phyloP scores from a whole-genome alignment of 352 stramenopile genomes.

The Globisporangium heterothallicum region DNA sequence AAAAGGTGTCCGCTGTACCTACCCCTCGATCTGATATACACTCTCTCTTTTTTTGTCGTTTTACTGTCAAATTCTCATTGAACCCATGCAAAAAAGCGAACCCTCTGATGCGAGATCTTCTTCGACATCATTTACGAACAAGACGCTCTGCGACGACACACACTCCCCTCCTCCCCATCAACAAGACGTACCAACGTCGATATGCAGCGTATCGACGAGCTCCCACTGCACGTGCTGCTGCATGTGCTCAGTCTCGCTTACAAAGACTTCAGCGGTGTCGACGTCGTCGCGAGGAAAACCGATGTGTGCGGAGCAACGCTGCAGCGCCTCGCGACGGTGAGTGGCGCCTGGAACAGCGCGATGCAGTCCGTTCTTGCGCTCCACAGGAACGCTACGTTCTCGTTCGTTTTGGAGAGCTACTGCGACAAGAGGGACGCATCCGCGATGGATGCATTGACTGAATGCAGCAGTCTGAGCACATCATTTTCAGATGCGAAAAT shows the following conservation, averaged over 20 bases:
- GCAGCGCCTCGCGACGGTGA: constrained; percentile 11
- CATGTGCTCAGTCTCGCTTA: constrained; percentile 6
- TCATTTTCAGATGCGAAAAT: background rate
- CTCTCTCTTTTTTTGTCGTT: background rate
- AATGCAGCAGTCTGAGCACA: no score
- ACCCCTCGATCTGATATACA: background rate
- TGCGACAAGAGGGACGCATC: no score
- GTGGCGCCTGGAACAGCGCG: constrained; percentile 2
- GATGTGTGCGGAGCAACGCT: background rate
- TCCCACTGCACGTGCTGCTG: constrained; percentile 10
- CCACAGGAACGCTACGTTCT: background rate
- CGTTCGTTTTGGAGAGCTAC: constrained; percentile 4
- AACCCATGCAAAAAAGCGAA: no score
- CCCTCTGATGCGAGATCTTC: no score
- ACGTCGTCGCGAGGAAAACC: background rate
- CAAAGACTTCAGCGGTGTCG: constrained; percentile 1
- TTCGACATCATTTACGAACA: background rate
- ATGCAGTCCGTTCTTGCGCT: constrained; percentile 4
- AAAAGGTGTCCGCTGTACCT: background rate
- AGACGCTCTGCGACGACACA: no score
- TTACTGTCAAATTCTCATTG: no score
- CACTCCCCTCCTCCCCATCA: no score
- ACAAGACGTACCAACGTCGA: no score
- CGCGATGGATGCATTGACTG: no score
- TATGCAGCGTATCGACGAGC: constrained; percentile 4